Percentiles rank a stretch among this genome's conserved stretches.
These are phyloP conservation scores for Suhomyces atakaporum DNA, from an alignment of 1,139 yeast genomes.

Conservation along the genomic window DNA sequence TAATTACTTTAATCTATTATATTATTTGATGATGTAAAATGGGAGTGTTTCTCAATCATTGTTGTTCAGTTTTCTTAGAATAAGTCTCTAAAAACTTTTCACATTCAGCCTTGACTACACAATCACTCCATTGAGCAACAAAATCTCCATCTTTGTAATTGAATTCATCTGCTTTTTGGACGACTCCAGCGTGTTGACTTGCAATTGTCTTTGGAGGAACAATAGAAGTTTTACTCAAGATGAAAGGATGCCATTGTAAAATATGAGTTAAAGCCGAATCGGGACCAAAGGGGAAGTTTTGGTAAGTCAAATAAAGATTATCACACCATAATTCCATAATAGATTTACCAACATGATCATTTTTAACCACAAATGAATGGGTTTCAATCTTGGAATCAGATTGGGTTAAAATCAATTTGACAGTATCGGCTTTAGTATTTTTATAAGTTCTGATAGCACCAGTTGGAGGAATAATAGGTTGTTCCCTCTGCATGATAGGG, in stretches of 20 bases:
- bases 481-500: conserved; percentile 61
- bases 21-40: too few relatives aligned
- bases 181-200: conserved; percentile 26
- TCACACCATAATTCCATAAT: conserved; percentile 78
- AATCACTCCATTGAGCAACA: conserved; percentile 60
- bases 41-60: too few relatives aligned
- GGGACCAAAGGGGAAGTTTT: conserved; percentile 60
- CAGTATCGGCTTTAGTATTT: conserved; percentile 53
- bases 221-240: conserved; percentile 69
- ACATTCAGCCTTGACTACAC: conserved; percentile 51
- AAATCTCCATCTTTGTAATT: conserved; percentile 64
- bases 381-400: conserved; percentile 61
- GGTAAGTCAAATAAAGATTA: conserved; percentile 64
- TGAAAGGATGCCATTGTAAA: conserved; percentile 89
- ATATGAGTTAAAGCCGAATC: conserved; percentile 76
- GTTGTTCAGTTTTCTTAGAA: conserved; percentile 19
- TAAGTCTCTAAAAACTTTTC: conserved; percentile 48
- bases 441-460: conserved; percentile 73
- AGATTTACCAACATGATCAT: conserved; percentile 63
- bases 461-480: conserved; percentile 66
- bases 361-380: conserved; percentile 66
- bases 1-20: neutral
- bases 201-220: conserved; percentile 56
- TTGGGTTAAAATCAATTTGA: conserved; percentile 67
- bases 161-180: conserved; percentile 18